A percentile compares a stretch with the other conserved stretches of the same genome.
Evolutionary conservation across 306 rosid genomes (phyloP).

Genomic region (Quercus suber): DNA sequence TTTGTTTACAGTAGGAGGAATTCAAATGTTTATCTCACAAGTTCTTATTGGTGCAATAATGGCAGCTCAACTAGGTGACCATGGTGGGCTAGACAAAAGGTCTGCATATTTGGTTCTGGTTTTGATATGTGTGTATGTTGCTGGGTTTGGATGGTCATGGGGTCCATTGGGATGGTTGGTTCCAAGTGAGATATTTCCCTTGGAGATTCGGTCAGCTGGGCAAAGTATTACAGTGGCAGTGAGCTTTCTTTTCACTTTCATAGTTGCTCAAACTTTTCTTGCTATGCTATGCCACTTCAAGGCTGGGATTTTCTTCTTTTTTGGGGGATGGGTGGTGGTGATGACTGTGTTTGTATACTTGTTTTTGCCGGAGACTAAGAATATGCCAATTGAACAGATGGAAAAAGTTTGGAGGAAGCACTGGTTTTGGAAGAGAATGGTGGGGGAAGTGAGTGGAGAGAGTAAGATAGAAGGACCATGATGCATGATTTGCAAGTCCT

Average conservation of each 20-base stretch:
- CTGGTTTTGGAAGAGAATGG: constrained; percentile 50
- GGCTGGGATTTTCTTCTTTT: constrained; percentile 46
- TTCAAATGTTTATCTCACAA: constrained; percentile 39
- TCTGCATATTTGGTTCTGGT: constrained; percentile 34
- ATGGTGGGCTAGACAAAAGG: constrained; percentile 35
- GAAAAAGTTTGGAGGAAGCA: constrained; percentile 47
- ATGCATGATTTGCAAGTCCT: background rate
- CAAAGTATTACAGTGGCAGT: constrained; percentile 53
- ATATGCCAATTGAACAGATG: constrained; percentile 32
- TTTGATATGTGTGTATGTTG: constrained; percentile 37
- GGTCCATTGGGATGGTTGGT: constrained; percentile 45
- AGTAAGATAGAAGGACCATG: background rate
- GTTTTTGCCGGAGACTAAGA: constrained; percentile 27
- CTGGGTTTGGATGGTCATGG: constrained; percentile 53
- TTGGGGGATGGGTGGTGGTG: constrained; percentile 53
- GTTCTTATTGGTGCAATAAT: constrained; percentile 32
- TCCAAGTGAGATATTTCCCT: constrained; percentile 47
- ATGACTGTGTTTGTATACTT: constrained; percentile 40
- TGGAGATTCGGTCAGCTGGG: constrained; percentile 38
- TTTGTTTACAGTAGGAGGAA: constrained; percentile 37
- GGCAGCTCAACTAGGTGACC: constrained; percentile 34
- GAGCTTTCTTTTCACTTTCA: constrained; percentile 45
- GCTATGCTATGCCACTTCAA: constrained; percentile 45
- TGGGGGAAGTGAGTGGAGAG: constrained; percentile 11
- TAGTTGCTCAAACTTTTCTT: constrained; percentile 44